Evolutionary conservation across 495 filamentous ascomycete genomes (phyloP).

Genomic region (Astrothelium subdiscretum): DNA sequence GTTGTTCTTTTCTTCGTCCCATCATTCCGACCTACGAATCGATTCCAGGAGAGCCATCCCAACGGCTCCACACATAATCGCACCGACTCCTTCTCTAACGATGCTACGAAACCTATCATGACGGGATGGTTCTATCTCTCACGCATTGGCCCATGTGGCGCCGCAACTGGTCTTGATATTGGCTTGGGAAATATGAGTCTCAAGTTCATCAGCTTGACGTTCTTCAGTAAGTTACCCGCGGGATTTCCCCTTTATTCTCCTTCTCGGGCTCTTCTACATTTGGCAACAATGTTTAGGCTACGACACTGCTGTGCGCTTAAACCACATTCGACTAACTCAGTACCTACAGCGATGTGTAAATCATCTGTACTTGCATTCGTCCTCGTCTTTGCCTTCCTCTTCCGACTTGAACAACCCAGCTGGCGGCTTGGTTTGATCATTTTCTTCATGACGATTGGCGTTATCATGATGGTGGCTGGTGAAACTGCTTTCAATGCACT

Average conservation of each 20-base stretch:
- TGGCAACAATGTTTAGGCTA: background rate
- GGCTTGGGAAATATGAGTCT: constrained; percentile 92
- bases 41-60: constrained; percentile 35
- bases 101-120: constrained; percentile 60
- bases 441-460: constrained; percentile 82
- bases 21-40: constrained; percentile 58
- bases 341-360: constrained; percentile 81
- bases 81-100: constrained; percentile 36
- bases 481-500: constrained; percentile 83
- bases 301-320: constrained; percentile 1
- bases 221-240: constrained; percentile 77
- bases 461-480: constrained; percentile 98
- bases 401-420: constrained; percentile 81
- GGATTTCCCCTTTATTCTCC: too few species aligned
- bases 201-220: constrained; percentile 91
- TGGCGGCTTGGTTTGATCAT: constrained; percentile 80
- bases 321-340: background rate
- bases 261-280: background rate
- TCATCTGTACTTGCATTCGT: constrained; percentile 93
- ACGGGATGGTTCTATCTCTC: constrained; percentile 85
- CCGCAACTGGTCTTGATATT: constrained; percentile 90
- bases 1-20: constrained; percentile 75
- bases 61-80: constrained; percentile 18
- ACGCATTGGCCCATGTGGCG: constrained; percentile 83
- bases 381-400: constrained; percentile 87